Evolutionary conservation across 192 early-diverging fungal species (phyloP).

Genomic region (Geosiphon pyriformis): DNA sequence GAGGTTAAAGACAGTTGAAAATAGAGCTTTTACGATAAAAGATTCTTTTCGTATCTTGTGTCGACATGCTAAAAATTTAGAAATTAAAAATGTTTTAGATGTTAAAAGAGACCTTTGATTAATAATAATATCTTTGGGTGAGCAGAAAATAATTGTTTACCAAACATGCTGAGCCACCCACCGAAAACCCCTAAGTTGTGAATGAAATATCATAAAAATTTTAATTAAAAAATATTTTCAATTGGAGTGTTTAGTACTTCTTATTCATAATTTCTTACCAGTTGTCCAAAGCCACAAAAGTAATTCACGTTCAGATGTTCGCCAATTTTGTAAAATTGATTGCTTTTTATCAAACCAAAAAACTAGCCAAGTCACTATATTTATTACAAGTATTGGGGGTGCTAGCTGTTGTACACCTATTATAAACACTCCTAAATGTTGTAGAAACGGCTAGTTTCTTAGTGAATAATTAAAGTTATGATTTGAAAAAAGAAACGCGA

Average conservation of each 20-base stretch:
- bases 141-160: not conserved
- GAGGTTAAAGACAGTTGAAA: constrained; percentile 18
- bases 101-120: no score
- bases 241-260: not conserved
- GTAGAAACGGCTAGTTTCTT: not conserved
- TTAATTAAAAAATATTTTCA: not conserved
- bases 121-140: no score
- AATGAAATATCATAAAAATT: no score
- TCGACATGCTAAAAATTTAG: constrained; percentile 4
- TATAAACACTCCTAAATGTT: constrained; percentile 10
- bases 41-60: constrained; percentile 19
- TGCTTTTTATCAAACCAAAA: constrained; percentile 21
- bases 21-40: constrained; percentile 10
- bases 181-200: constrained; percentile 11
- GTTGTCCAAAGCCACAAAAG: constrained; percentile 21
- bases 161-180: constrained; percentile 20
- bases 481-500: not conserved
- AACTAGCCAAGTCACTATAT: constrained; percentile 14
- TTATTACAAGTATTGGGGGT: constrained; percentile 17
- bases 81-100: no score
- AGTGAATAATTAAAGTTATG: not conserved
- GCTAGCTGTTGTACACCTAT: constrained; percentile 1
- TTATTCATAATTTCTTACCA: constrained; percentile 15
- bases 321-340: constrained; percentile 10
- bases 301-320: constrained; percentile 22